phyloP scores from a whole-genome alignment of 208 protist species.

The Plasmodiophora brassicae region DNA sequence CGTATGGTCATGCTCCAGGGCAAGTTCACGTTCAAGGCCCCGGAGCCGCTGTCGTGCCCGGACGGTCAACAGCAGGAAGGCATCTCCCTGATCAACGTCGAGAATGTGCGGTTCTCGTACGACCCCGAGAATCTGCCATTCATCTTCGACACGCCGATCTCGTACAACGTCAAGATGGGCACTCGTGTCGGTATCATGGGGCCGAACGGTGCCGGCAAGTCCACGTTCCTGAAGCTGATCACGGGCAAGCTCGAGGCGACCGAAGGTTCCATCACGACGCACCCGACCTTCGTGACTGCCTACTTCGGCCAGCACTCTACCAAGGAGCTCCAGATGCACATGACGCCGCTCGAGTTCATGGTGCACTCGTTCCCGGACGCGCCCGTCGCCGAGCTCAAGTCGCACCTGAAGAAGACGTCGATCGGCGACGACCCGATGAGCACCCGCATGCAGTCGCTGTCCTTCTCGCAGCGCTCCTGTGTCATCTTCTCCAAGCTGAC shows the following conservation, averaged over 20 bases:
- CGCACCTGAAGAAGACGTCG: constrained; percentile 33
- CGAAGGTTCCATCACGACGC: neutral
- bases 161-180: constrained; percentile 14
- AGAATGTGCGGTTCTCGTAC: constrained; percentile 31
- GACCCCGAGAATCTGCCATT: neutral
- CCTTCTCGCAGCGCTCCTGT: constrained; percentile 26
- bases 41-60: neutral
- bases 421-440: constrained; percentile 33
- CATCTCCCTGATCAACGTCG: constrained; percentile 27
- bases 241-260: neutral
- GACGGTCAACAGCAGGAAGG: neutral
- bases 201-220: constrained; percentile 52
- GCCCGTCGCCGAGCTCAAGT: neutral
- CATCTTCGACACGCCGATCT: constrained; percentile 30
- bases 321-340: constrained; percentile 31
- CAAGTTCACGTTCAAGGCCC: constrained; percentile 38
- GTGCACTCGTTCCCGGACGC: constrained; percentile 16
- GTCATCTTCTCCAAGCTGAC: constrained; percentile 43
- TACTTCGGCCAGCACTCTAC: constrained; percentile 34
- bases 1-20: neutral
- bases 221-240: constrained; percentile 48
- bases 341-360: constrained; percentile 42
- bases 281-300: neutral
- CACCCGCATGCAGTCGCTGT: constrained; percentile 12
- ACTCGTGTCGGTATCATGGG: constrained; percentile 47